phyloP scores from a whole-genome alignment of 805 yeast species.

The Saturnispora sekii region DNA sequence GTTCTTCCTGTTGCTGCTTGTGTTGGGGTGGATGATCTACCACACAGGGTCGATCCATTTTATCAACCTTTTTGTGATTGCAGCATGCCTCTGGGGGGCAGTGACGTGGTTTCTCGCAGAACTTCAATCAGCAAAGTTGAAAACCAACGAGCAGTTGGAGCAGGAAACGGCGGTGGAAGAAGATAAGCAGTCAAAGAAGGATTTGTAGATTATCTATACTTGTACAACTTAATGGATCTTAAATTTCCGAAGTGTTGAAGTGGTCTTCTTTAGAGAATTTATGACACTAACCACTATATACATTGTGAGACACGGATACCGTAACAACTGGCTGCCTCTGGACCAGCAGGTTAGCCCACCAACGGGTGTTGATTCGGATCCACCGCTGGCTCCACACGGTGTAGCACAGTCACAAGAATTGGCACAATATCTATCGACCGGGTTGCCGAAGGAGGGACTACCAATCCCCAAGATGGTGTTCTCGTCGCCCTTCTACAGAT shows the following conservation, averaged over 20 bases:
- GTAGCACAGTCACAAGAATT: constrained; percentile 78
- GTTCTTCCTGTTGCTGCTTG: constrained; percentile 51
- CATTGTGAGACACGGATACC: constrained; percentile 78
- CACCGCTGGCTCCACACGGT: constrained; percentile 82
- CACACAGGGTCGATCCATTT: constrained; percentile 61
- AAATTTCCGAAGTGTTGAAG: too few relatives aligned
- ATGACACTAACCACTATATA: constrained; percentile 52
- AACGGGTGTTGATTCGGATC: constrained; percentile 86
- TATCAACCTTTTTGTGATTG: constrained; percentile 35
- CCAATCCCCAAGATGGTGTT: constrained; percentile 65
- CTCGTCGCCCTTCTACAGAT: constrained; percentile 81
- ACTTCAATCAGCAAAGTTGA: constrained; percentile 36
- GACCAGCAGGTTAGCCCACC: constrained; percentile 78
- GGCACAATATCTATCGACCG: constrained; percentile 45
- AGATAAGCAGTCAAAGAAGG: constrained; percentile 6
- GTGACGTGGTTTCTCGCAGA: constrained; percentile 86
- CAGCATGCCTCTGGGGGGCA: constrained; percentile 57
- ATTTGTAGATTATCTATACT: neutral
- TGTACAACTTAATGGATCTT: too few relatives aligned
- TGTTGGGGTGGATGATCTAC: constrained; percentile 49
- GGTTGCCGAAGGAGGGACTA: constrained; percentile 8
- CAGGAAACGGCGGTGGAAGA: constrained; percentile 10
- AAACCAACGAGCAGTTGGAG: constrained; percentile 33
- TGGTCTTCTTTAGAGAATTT: neutral
- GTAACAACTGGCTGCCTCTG: constrained; percentile 86